Percentiles rank a stretch among this genome's conserved stretches.
phyloP scores from a whole-genome alignment of 202 grass and related monocot genomes.

The Miscanthus sacchariflorus region DNA sequence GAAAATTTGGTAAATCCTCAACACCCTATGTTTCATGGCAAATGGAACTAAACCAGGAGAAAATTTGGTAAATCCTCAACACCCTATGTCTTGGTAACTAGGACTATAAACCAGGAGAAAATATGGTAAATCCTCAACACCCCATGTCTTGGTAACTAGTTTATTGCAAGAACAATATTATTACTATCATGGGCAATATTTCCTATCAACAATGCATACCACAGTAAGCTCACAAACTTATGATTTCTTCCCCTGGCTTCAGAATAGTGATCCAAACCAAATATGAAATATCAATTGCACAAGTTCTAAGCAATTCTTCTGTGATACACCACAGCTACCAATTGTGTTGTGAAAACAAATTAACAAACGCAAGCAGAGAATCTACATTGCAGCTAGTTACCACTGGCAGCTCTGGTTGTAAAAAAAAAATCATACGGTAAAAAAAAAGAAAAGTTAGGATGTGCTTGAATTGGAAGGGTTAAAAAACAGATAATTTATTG shows the following conservation, averaged over 20 bases:
- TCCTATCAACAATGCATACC: not conserved
- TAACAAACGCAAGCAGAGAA: not conserved
- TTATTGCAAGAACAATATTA: not conserved
- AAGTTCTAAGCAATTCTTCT: not conserved
- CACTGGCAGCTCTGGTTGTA: not conserved
- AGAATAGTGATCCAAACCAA: not conserved
- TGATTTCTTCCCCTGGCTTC: not conserved
- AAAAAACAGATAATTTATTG: not conserved
- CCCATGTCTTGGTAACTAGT: not conserved
- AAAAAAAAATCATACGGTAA: not conserved
- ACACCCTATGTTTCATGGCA: not conserved
- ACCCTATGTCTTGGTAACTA: not conserved
- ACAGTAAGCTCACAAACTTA: not conserved
- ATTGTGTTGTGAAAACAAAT: not conserved
- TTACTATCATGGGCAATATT: not conserved
- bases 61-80: not conserved
- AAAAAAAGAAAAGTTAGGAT: not conserved
- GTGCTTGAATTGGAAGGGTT: not conserved
- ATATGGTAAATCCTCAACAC: not conserved
- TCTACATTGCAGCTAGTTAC: not conserved
- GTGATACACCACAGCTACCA: not conserved
- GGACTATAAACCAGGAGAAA: not conserved
- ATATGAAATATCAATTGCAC: slow-evolving; percentile 5
- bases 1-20: not conserved
- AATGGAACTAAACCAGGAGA: slow-evolving; percentile 10